Conservation (phyloP, 164 flowering plant genomes). For the Annona squamosa region DNA sequence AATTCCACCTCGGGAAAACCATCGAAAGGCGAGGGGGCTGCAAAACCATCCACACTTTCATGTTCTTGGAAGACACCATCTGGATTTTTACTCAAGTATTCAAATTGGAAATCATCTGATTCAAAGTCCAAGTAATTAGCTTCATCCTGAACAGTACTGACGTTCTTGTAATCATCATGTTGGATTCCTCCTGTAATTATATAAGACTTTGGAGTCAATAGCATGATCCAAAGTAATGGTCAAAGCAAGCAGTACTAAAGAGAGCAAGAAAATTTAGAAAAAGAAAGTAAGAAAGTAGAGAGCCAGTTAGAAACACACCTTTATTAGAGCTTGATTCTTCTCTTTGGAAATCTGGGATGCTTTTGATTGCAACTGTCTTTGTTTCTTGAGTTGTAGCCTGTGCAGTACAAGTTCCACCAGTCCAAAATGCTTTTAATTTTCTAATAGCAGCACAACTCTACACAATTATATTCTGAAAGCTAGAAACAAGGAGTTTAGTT, state of each 20-base stretch:
- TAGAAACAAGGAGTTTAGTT: not conserved
- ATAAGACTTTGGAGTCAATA: constrained; percentile 1
- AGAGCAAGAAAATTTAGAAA: not conserved
- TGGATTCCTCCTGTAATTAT: constrained; percentile 29
- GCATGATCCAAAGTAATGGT: not conserved
- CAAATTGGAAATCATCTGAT: constrained; percentile 32
- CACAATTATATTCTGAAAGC: not conserved
- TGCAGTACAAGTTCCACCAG: not conserved
- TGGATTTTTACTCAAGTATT: constrained; percentile 33
- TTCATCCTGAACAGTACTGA: constrained; percentile 21
- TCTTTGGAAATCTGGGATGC: constrained; percentile 35
- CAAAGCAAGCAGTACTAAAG: not conserved
- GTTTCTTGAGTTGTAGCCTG: constrained; percentile 51
- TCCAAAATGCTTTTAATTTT: not conserved
- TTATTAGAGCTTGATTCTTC: constrained; percentile 23
- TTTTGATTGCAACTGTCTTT: constrained; percentile 47
- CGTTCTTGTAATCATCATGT: constrained; percentile 15
- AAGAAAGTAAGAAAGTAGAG: not conserved
- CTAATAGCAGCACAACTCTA: not conserved
- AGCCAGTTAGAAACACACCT: constrained; percentile 20
- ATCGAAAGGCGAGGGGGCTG: constrained; percentile 36
- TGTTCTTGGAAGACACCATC: constrained; percentile 32
- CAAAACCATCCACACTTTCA: constrained; percentile 25
- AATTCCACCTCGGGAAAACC: constrained; percentile 57
- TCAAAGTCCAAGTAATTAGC: not conserved